phyloP scores from a whole-genome alignment of 148 eudicot genomes.

The Rhododendron mucronatum region DNA sequence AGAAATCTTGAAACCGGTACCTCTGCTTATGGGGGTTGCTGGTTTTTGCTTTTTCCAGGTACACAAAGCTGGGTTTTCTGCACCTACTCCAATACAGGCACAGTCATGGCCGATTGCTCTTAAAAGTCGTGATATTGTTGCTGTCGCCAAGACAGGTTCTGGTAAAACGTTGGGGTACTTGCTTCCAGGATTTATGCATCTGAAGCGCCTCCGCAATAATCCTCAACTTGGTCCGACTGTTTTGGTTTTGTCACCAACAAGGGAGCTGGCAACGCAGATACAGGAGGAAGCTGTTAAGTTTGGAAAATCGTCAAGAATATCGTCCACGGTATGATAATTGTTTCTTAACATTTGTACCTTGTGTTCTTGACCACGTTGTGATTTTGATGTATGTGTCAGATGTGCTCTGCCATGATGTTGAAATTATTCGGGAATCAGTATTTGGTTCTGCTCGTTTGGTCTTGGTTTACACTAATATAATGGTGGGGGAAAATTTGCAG shows the following conservation, averaged over 20 bases:
- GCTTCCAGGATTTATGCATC: conserved; percentile 78
- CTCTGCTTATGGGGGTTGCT: conserved; percentile 29
- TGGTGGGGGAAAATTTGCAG: neutral
- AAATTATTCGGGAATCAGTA: neutral
- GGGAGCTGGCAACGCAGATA: conserved; percentile 95
- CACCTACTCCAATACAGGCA: conserved; percentile 90
- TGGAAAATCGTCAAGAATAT: conserved; percentile 59
- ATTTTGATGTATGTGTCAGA: neutral
- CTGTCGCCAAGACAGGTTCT: conserved; percentile 93
- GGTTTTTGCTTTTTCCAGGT: conserved; percentile 59
- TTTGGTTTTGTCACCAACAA: conserved; percentile 83
- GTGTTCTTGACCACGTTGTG: neutral
- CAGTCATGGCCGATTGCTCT: conserved; percentile 91
- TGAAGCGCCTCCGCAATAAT: conserved; percentile 55
- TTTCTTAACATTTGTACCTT: neutral
- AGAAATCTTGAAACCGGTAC: conserved; percentile 20
- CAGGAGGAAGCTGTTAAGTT: conserved; percentile 91
- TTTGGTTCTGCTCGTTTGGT: neutral
- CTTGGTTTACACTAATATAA: neutral
- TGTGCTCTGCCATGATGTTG: neutral
- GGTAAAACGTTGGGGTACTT: conserved; percentile 91
- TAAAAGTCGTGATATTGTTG: conserved; percentile 74
- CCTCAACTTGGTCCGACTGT: conserved; percentile 81
- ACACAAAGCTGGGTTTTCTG: conserved; percentile 71
- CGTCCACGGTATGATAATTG: conserved; percentile 53